Evolutionary conservation across 768 basidiomycete genomes (phyloP).

Genomic region (Leucocoprinus sp.): DNA sequence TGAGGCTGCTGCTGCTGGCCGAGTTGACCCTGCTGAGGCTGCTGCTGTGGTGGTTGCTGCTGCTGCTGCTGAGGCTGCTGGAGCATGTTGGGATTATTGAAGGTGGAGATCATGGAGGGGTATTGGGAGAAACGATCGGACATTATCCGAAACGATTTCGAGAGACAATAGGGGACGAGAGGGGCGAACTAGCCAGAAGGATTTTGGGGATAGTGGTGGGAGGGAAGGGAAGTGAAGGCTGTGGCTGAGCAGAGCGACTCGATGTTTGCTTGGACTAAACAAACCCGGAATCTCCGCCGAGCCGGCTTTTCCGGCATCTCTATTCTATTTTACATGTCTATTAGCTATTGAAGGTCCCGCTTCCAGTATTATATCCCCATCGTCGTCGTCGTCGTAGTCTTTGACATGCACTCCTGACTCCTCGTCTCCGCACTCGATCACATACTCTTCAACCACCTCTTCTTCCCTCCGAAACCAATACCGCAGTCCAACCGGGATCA

Average conservation of each 20-base stretch:
- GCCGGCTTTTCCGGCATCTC: not conserved
- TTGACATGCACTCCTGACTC: too few relatives aligned
- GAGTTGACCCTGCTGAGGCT: conserved; percentile 28
- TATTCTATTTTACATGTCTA: too few relatives aligned
- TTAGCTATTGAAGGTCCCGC: conserved; percentile 43
- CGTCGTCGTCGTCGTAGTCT: conserved; percentile 39
- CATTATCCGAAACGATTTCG: conserved; percentile 36
- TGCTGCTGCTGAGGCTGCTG: conserved; percentile 40
- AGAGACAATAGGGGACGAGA: conserved; percentile 19
- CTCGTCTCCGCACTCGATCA: conserved; percentile 19
- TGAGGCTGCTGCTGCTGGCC: conserved; percentile 28
- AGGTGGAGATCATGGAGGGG: conserved; percentile 47
- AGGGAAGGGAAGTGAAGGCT: conserved; percentile 43
- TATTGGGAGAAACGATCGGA: conserved; percentile 55
- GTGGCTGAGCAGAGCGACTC: conserved; percentile 37
- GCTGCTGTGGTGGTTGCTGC: conserved; percentile 34
- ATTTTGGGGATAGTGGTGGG: too few relatives aligned
- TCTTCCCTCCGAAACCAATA: conserved; percentile 62
- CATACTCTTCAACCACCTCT: conserved; percentile 21
- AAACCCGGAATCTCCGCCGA: not conserved
- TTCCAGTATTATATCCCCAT: conserved; percentile 69
- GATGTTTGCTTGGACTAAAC: conserved; percentile 39
- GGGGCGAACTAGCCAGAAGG: conserved; percentile 24
- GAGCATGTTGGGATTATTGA: conserved; percentile 27
- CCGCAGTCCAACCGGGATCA: conserved; percentile 86